Evolutionary conservation across 148 eudicot species (phyloP).

Genomic region (Mesembryanthemum crystallinum): DNA sequence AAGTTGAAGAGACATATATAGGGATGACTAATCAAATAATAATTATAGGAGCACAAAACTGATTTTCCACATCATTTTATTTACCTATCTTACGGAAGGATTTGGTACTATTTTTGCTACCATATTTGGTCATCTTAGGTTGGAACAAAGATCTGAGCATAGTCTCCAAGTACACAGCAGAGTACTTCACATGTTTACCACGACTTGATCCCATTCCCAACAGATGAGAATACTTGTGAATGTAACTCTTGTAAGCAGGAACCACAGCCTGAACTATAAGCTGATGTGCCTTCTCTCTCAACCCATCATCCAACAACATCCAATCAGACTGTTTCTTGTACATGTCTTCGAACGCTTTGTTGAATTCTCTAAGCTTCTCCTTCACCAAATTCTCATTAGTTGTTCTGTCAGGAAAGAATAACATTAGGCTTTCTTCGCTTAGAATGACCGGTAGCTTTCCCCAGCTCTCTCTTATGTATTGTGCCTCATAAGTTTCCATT

Average conservation of each 20-base stretch:
- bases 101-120: conserved; percentile 4
- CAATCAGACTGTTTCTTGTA: conserved; percentile 45
- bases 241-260: conserved; percentile 39
- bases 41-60: neutral
- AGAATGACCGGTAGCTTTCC: conserved; percentile 42
- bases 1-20: no score
- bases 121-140: conserved; percentile 26
- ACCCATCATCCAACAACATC: conserved; percentile 39
- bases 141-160: conserved; percentile 43
- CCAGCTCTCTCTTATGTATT: conserved; percentile 58
- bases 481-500: conserved; percentile 27
- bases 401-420: conserved; percentile 36
- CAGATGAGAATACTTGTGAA: conserved; percentile 27
- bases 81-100: neutral
- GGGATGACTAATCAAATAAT: neutral
- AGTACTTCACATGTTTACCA: conserved; percentile 32
- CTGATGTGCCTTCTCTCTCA: conserved; percentile 46
- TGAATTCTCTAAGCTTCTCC: conserved; percentile 42
- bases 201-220: conserved; percentile 31
- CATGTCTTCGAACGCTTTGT: conserved; percentile 39
- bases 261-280: conserved; percentile 40
- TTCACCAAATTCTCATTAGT: conserved; percentile 33
- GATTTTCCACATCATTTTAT: neutral
- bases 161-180: conserved; percentile 37
- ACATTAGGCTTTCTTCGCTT: conserved; percentile 34